Conservation (phyloP, 306 rosid genomes). For the Elaeagnus macrophylla region DNA sequence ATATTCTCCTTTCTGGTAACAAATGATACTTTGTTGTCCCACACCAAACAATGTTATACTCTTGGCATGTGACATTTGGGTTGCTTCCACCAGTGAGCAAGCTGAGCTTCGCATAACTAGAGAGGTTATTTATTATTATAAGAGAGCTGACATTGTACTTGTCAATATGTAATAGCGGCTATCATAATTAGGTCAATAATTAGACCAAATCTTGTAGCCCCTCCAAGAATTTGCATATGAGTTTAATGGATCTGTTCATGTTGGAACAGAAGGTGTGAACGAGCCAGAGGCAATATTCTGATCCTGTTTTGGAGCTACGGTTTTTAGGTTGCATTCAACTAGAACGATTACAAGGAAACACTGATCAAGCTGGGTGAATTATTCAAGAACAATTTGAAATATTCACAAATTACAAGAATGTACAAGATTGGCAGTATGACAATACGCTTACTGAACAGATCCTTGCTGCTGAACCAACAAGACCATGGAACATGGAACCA, state of each 20-base stretch:
- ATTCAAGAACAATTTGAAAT: slow-evolving; percentile 65
- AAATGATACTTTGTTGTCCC: too few relatives aligned
- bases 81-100: too few relatives aligned
- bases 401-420: slow-evolving; percentile 48
- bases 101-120: too few relatives aligned
- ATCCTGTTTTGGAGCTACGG: slow-evolving; percentile 90
- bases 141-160: too few relatives aligned
- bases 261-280: slow-evolving; percentile 83
- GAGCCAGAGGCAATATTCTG: slow-evolving; percentile 88
- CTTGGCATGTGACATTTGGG: too few relatives aligned
- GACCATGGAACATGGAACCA: too few relatives aligned
- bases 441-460: slow-evolving; percentile 58
- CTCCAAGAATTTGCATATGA: not conserved
- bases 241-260: slow-evolving; percentile 33
- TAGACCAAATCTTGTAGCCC: too few relatives aligned
- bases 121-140: too few relatives aligned
- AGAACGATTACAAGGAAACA: slow-evolving; percentile 45
- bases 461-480: slow-evolving; percentile 62
- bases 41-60: too few relatives aligned
- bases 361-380: slow-evolving; percentile 52
- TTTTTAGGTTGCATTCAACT: slow-evolving; percentile 80
- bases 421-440: slow-evolving; percentile 55
- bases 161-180: too few relatives aligned
- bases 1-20: too few relatives aligned
- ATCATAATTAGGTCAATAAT: too few relatives aligned